Conservation (phyloP, 2,329 filamentous ascomycete species). For the Pseudogymnoascus pannorum region DNA sequence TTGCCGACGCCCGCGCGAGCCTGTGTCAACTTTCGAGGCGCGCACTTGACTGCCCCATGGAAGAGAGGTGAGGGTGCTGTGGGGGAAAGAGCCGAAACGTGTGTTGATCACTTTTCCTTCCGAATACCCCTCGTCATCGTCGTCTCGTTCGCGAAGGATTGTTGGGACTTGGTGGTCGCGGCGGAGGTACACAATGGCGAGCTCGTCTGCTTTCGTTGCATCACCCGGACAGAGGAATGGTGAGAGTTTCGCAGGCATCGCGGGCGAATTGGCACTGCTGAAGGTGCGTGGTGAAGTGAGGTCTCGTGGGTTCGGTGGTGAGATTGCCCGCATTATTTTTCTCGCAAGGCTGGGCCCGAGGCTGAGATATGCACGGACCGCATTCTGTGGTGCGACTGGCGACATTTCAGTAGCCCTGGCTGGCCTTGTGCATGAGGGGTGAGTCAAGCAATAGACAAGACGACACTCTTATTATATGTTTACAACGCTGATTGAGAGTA, state of each 20-base stretch:
- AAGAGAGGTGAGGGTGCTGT: conserved; percentile 66
- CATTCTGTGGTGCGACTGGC: conserved; percentile 3
- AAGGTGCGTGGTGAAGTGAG: not conserved
- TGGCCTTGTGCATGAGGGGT: not conserved
- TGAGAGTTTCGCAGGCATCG: conserved; percentile 40
- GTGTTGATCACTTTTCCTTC: conserved; percentile 82
- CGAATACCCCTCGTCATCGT: conserved; percentile 62
- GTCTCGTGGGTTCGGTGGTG: not conserved
- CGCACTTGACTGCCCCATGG: conserved; percentile 90
- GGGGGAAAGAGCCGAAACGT: conserved; percentile 84
- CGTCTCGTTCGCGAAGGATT: conserved; percentile 55
- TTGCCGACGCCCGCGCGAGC: conserved; percentile 68
- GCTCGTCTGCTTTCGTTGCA: conserved; percentile 52
- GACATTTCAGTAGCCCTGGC: conserved; percentile 3
- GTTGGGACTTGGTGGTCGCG: conserved; percentile 78
- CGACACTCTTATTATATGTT: not conserved
- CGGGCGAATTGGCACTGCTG: not conserved
- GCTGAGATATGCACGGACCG: not conserved
- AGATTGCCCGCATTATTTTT: conserved; percentile 10
- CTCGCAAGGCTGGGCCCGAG: conserved; percentile 4
- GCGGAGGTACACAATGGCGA: conserved; percentile 82
- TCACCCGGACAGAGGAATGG: conserved; percentile 71
- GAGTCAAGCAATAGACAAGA: not conserved
- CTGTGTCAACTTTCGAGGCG: conserved; percentile 84
- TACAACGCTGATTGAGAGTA: not conserved